These are phyloP conservation scores for Myriosclerotinia duriaeana DNA, from an alignment of 2,329 filamentous ascomycete species.

Conservation along the genomic window DNA sequence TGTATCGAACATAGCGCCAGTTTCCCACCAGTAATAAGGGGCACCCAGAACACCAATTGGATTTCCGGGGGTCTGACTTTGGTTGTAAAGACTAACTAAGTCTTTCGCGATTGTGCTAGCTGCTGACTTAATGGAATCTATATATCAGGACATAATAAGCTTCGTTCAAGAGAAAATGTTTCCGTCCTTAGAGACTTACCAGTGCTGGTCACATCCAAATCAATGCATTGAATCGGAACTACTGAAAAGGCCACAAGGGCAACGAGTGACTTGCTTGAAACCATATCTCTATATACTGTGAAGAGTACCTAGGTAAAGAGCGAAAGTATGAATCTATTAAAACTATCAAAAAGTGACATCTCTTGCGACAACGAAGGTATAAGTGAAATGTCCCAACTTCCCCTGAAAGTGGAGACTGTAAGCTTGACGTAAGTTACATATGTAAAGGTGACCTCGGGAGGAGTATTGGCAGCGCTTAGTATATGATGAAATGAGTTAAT, in stretches of 20 bases:
- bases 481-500: background rate
- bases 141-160: background rate
- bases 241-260: slow-evolving; percentile 29
- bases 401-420: background rate
- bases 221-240: slow-evolving; percentile 23
- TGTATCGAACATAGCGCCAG: slow-evolving; percentile 66
- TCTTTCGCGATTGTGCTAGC: slow-evolving; percentile 30
- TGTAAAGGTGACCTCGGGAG: background rate
- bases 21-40: slow-evolving; percentile 63
- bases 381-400: background rate
- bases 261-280: slow-evolving; percentile 25
- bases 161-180: background rate
- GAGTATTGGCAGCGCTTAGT: background rate
- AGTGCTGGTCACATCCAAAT: slow-evolving; percentile 25
- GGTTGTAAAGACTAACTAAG: slow-evolving; percentile 30
- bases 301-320: background rate
- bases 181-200: slow-evolving; percentile 14
- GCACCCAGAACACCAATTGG: slow-evolving; percentile 26
- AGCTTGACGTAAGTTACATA: background rate
- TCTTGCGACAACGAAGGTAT: background rate
- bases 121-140: slow-evolving; percentile 34
- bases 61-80: slow-evolving; percentile 28
- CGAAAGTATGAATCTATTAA: background rate
- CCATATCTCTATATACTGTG: slow-evolving; percentile 15
- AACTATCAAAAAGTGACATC: background rate